Evolutionary conservation across 1,284 basidiomycete species (phyloP), one percentile per base, ranked within the genome.

Genomic region (Cryptococcus sp.): DNA sequence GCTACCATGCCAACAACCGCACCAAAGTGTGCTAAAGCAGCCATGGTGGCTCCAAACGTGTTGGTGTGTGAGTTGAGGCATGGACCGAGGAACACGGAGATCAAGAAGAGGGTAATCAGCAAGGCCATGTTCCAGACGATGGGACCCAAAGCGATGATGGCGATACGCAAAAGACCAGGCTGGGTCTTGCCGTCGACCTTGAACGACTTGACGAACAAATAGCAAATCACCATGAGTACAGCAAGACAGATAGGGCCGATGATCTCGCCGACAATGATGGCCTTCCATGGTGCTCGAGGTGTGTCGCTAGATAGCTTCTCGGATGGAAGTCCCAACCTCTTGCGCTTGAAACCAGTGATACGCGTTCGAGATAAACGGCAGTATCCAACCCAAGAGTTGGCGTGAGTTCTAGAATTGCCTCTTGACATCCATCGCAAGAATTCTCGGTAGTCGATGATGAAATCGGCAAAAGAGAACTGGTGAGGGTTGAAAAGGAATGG

Each of bases 401-500:
- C 89, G 79, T 96, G 93, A n/a, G 91, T 91, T 22, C 91, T 84
- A 51, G 93, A 95, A 80, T 97, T 97, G 58, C 93, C 93, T 63
- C 93, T 86, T 52, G 88, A 93, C 92, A 97, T 96, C 93, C 93
- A 97, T 65, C 93, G 85, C 66, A 97, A 80, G 82, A 93, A 96
- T 80, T 97, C 93, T 70, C 93, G 85, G 78, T 97, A 97, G 78
- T 97, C 93, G 72, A 96, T 91, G 76, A 96, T 86, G 77, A 95
- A 97, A 78, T 97, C 93, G 53, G 91, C 85, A 76, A 91, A 88
- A 25, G 91, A 89, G 80, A 97, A 97, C 78, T 97, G 93, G 78
- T 96, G 93, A 15, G 93, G 93, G 77, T 96, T 97, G 84, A 96
- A 96, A 67, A 95, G 74, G 87, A 97, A 96, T 23, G 93, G 93